Base-by-base conservation (phyloP, 768 basidiomycete genomes). In the Agrocybe pediades region DNA sequence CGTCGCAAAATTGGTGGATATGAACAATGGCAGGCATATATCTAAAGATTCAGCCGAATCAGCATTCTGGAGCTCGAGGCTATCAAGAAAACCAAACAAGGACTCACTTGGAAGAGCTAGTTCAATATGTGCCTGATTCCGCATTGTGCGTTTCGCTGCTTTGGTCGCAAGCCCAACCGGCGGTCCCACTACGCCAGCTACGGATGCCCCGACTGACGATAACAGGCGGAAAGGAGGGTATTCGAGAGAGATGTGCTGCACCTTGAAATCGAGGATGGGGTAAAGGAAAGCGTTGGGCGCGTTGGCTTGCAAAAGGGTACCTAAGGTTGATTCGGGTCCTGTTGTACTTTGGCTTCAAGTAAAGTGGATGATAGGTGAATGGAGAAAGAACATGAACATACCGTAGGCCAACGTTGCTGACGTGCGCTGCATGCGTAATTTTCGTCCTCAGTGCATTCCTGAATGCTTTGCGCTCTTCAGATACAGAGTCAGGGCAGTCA, bases 381-480 rank as follows among this genome's bases (percentile, higher is more conserved):
- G 20, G 16, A 19, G 11, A 19, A 29, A 45, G 25, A 41, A 46
- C 11, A 3, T 21, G 42, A 1, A 30, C 20, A 44, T 19, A 84
- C 88, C 88, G 57, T 88, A 87, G 0, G 88, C 80, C 11, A 92
- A 73, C 0, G 90, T 92, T 0, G 88, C 80, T 15, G 92, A 73
- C 30, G 92, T 77, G 59, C 90, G 86, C n/a, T n/a, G n/a, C n/a
- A n/a, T n/a, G n/a, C 0, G 89, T 86, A 0, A 90, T 86, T 62
- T 92, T 88, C 43, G 84, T 78, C 9, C 87, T 79, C 27, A 88
- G 69, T 7, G 83, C 81, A 11, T 81, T 79, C 30, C 73, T 70
- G 0, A 56, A 30, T 44, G 27, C 65, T 65, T 61, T 74, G 63
- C 30, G 43, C 13, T 46, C 49, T 7, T 40, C 17, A 41, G 63